A percentile compares a stretch with the other conserved stretches of the same genome.
These are phyloP conservation scores for Rubia occidens DNA, from an alignment of 305 asterid species.

Conservation along the genomic window DNA sequence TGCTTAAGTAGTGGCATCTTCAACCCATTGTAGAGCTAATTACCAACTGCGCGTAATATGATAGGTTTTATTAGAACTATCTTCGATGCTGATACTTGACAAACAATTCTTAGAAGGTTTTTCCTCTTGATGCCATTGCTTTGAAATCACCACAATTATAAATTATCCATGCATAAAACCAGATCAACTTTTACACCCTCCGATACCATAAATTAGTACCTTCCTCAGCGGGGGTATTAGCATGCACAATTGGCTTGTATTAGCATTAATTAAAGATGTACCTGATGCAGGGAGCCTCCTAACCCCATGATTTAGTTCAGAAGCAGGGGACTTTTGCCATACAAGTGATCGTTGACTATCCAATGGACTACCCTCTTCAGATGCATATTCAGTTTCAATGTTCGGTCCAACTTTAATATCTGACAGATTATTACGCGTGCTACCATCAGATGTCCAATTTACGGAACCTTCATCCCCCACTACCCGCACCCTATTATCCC, in stretches of 20 bases:
- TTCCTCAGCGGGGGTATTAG: background rate
- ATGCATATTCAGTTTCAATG: conserved; percentile 54
- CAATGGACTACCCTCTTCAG: conserved; percentile 76
- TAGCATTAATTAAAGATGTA: conserved; percentile 11
- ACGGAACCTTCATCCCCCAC: conserved; percentile 78
- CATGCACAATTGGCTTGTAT: background rate
- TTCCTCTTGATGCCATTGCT: background rate
- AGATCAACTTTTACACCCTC: background rate
- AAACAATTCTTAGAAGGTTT: background rate
- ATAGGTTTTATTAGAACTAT: background rate
- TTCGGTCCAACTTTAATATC: conserved; percentile 53
- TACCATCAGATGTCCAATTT: conserved; percentile 55
- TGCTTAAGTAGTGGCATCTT: background rate
- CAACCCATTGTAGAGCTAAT: background rate
- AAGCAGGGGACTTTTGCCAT: conserved; percentile 64
- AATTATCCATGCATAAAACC: background rate
- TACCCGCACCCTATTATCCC: conserved; percentile 90
- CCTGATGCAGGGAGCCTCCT: conserved; percentile 42
- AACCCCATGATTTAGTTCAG: conserved; percentile 46
- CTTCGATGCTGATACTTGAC: background rate
- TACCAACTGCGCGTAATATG: background rate
- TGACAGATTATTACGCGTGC: conserved; percentile 31
- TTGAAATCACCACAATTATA: background rate
- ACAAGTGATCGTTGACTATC: conserved; percentile 56
- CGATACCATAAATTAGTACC: background rate